phyloP scores from a whole-genome alignment of 1,284 basidiomycete genomes.

The Bondarzewia mesenterica region DNA sequence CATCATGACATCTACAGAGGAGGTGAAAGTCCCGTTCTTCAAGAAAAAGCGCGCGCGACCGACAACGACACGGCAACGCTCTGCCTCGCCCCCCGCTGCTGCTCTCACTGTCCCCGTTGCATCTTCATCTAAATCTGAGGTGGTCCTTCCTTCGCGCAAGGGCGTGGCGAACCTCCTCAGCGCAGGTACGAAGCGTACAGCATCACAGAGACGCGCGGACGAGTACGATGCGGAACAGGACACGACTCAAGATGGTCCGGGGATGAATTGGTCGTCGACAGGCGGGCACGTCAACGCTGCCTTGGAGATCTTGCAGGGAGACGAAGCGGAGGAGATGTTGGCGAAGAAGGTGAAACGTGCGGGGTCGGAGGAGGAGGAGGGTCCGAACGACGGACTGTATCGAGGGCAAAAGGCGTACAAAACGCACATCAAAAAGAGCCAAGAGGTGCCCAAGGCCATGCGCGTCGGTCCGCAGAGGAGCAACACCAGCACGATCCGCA shows the following conservation, averaged over 20 bases:
- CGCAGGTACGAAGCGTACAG: conserved; percentile 78
- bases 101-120: conserved; percentile 23
- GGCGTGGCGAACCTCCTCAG: conserved; percentile 61
- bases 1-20: conserved; percentile 33
- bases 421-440: conserved; percentile 74
- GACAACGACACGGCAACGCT: conserved; percentile 63
- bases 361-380: conserved; percentile 44
- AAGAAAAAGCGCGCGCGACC: conserved; percentile 81
- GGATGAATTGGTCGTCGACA: conserved; percentile 70
- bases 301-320: conserved; percentile 68
- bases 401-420: conserved; percentile 79
- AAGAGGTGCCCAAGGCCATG: conserved; percentile 84
- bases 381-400: conserved; percentile 83
- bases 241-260: conserved; percentile 51
- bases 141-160: conserved; percentile 71
- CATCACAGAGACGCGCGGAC: conserved; percentile 41
- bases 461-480: conserved; percentile 78
- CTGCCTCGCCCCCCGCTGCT: conserved; percentile 41
- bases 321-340: conserved; percentile 69
- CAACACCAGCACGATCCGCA: conserved; percentile 80
- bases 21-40: conserved; percentile 70
- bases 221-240: conserved; percentile 34
- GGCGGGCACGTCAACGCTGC: conserved; percentile 64
- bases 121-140: conserved; percentile 51
- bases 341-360: conserved; percentile 51